A percentile compares a stretch with the other conserved stretches of the same genome.
Conservation (phyloP, 164 flowering plant species). For the Tetrastigma voinierianum region DNA sequence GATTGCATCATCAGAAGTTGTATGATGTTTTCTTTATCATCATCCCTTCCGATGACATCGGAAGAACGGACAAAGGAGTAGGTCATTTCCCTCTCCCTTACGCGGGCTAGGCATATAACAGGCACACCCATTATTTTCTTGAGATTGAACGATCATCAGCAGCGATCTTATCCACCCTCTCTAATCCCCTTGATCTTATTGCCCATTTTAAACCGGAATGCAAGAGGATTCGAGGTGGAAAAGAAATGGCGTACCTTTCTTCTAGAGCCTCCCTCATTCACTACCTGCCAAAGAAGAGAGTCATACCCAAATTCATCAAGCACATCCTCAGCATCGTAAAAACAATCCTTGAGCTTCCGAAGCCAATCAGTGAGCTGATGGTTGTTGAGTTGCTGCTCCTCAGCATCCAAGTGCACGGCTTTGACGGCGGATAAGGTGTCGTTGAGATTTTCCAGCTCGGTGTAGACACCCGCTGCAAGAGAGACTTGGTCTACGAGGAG, state of each 20-base stretch:
- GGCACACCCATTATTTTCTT: neutral
- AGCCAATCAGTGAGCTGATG: constrained; percentile 1
- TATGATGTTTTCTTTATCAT: neutral
- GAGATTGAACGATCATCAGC: no score
- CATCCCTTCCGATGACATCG: constrained; percentile 3
- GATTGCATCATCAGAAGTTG: neutral
- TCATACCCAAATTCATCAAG: neutral
- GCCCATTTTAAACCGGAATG: neutral
- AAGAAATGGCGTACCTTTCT: neutral
- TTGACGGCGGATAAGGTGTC: constrained; percentile 1
- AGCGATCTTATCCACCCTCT: no score
- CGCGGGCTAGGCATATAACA: neutral
- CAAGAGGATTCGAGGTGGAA: neutral
- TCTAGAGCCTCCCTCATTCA: neutral
- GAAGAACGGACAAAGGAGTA: constrained; percentile 3
- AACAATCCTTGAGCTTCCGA: neutral
- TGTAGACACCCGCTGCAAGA: neutral
- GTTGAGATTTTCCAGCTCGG: neutral
- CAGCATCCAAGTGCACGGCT: constrained; percentile 4
- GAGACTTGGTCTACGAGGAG: no score
- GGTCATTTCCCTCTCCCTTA: neutral
- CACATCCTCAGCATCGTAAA: constrained; percentile 4
- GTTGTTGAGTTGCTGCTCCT: constrained; percentile 1
- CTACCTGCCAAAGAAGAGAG: neutral
- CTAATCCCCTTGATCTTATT: no score